phyloP scores from a whole-genome alignment of 495 filamentous ascomycete species.

The Halenospora varia region DNA sequence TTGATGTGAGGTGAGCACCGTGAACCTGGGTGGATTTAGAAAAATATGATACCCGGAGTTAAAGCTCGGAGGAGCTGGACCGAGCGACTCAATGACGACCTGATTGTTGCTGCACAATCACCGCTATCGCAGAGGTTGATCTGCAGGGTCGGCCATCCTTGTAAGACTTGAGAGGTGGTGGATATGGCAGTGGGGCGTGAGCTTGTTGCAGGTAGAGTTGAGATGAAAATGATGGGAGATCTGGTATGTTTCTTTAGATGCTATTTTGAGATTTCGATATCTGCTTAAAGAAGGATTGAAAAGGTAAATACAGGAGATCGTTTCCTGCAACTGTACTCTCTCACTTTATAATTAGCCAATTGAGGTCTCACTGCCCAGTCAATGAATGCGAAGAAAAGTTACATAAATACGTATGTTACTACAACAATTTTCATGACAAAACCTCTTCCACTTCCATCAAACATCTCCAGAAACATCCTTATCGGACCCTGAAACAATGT shows the following conservation, averaged over 20 bases:
- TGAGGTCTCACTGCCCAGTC: too few species aligned
- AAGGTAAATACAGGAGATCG: too few species aligned
- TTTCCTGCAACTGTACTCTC: too few species aligned
- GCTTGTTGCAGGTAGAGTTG: not conserved
- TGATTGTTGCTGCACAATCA: not conserved
- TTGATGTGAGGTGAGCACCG: too few species aligned
- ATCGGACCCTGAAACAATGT: not conserved
- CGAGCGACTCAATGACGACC: not conserved
- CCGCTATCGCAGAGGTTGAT: not conserved
- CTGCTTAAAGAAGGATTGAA: too few species aligned
- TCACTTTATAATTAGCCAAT: too few species aligned
- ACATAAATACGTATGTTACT: not conserved
- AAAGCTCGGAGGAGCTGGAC: not conserved
- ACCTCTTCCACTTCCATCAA: too few species aligned
- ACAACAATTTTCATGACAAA: not conserved
- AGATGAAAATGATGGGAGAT: not conserved
- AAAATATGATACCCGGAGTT: too few species aligned
- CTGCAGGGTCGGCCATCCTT: not conserved
- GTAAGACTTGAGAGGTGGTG: not conserved
- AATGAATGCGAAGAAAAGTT: too few species aligned
- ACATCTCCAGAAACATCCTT: not conserved
- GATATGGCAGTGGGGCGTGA: not conserved
- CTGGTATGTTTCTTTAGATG: too few species aligned
- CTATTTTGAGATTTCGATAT: too few species aligned
- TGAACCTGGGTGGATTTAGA: too few species aligned